Percentiles rank a stretch among this genome's conserved stretches.
Conservation (phyloP, 31 red algal genomes). For the Asparagopsis taxiformis region DNA sequence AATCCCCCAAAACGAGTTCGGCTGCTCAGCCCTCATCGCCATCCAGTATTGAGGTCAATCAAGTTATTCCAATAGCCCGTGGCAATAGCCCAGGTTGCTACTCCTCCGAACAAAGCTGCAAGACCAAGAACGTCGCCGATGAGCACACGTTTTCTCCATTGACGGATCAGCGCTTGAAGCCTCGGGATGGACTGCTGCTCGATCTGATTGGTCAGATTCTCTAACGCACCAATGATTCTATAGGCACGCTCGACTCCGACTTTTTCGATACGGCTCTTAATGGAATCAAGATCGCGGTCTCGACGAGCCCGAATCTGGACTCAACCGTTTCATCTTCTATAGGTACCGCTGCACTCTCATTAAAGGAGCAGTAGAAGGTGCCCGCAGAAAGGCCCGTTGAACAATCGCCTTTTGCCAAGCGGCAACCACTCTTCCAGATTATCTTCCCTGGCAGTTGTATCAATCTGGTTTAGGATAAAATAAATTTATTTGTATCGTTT, state of each 20-base stretch:
- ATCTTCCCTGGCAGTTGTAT: constrained; percentile 5
- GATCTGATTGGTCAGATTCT: neutral
- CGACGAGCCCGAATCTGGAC: neutral
- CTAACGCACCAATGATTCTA: constrained; percentile 1
- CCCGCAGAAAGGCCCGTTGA: constrained; percentile 3
- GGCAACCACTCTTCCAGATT: constrained; percentile 4
- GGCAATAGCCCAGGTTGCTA: too few relatives aligned
- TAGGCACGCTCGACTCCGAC: constrained; percentile 11
- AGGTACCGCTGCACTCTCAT: neutral
- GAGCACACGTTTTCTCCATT: neutral
- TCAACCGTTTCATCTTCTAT: neutral
- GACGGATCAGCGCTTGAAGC: neutral
- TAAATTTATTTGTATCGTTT: constrained; percentile 1
- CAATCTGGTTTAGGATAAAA: constrained; percentile 14
- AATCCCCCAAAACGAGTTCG: too few relatives aligned
- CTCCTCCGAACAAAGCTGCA: too few relatives aligned
- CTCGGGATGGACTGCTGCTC: neutral
- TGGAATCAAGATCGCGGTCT: neutral
- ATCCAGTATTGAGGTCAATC: too few relatives aligned
- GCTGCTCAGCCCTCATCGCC: too few relatives aligned
- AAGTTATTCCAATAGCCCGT: too few relatives aligned
- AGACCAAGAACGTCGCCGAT: too few relatives aligned
- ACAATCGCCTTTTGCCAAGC: neutral
- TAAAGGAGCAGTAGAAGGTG: neutral
- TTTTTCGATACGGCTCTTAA: neutral